These are phyloP conservation scores for Metschnikowia arizonensis DNA, from an alignment of 805 yeast genomes.

Conservation along the genomic window DNA sequence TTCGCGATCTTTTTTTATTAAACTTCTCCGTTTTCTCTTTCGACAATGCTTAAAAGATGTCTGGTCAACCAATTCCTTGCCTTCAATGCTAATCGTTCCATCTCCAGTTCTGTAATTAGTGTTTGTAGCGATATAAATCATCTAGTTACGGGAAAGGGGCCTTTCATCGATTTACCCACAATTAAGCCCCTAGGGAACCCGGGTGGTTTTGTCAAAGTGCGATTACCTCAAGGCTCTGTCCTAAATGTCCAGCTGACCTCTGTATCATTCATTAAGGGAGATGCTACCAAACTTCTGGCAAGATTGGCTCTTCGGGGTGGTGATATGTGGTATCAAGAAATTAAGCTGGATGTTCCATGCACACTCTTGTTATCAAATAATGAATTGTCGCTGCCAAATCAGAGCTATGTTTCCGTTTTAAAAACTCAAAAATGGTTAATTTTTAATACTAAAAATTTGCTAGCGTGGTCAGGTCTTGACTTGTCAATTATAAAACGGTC, in stretches of 20 bases:
- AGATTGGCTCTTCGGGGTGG: constrained; percentile 6
- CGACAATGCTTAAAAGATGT: neutral
- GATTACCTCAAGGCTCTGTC: constrained; percentile 11
- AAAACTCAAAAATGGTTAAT: constrained; percentile 10
- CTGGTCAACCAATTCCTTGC: neutral
- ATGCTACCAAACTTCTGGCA: constrained; percentile 3
- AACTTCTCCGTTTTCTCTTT: neutral
- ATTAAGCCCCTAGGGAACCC: constrained; percentile 9
- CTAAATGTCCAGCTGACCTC: constrained; percentile 9
- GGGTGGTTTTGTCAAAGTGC: constrained; percentile 5
- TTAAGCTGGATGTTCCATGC: constrained; percentile 8
- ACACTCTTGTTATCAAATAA: constrained; percentile 11
- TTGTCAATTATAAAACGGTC: neutral
- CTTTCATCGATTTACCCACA: constrained; percentile 13
- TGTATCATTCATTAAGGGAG: constrained; percentile 6
- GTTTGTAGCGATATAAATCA: neutral
- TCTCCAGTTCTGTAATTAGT: neutral
- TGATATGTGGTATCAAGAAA: constrained; percentile 12
- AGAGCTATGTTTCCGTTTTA: constrained; percentile 4
- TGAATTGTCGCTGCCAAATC: neutral
- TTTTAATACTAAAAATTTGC: constrained; percentile 1
- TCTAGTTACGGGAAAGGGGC: constrained; percentile 14
- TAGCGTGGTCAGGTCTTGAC: constrained; percentile 16
- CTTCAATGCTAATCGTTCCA: neutral
- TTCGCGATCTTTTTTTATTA: neutral